Evolutionary conservation across 768 basidiomycete species (phyloP).

Genomic region (Mycena rebaudengoi): DNA sequence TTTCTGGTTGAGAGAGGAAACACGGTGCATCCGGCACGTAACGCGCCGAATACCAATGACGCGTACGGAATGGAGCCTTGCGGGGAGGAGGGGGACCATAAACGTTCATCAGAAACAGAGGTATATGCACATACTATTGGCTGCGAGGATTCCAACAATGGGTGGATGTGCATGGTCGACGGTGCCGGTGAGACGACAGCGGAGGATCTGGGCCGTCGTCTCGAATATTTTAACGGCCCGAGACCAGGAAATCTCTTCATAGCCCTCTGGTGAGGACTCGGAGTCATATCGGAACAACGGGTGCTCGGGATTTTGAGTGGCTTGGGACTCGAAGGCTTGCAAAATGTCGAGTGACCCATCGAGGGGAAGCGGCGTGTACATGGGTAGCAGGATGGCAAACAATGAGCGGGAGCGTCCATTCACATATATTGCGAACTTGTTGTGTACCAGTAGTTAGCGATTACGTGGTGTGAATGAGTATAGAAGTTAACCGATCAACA

Average conservation of each 20-base stretch:
- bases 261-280: not conserved
- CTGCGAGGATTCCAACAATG: slow-evolving; percentile 5
- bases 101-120: not conserved
- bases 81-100: too few relatives aligned
- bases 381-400: not conserved
- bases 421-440: too few relatives aligned
- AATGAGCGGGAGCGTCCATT: too few relatives aligned
- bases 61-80: slow-evolving; percentile 1
- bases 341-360: not conserved
- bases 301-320: slow-evolving; percentile 3
- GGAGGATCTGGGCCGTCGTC: not conserved
- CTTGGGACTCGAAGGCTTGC: slow-evolving; percentile 5
- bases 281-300: slow-evolving; percentile 8
- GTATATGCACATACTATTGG: not conserved
- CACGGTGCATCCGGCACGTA: slow-evolving; percentile 7
- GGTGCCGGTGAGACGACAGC: not conserved
- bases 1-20: slow-evolving; percentile 15
- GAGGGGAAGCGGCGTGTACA: not conserved
- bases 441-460: too few relatives aligned
- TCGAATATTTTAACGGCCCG: slow-evolving; percentile 5
- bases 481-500: too few relatives aligned
- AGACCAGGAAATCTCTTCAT: slow-evolving; percentile 1
- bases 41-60: not conserved
- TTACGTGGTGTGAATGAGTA: too few relatives aligned
- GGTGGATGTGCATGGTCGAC: not conserved